phyloP scores from a whole-genome alignment of 1,284 basidiomycete species.

The Tilletia indica region DNA sequence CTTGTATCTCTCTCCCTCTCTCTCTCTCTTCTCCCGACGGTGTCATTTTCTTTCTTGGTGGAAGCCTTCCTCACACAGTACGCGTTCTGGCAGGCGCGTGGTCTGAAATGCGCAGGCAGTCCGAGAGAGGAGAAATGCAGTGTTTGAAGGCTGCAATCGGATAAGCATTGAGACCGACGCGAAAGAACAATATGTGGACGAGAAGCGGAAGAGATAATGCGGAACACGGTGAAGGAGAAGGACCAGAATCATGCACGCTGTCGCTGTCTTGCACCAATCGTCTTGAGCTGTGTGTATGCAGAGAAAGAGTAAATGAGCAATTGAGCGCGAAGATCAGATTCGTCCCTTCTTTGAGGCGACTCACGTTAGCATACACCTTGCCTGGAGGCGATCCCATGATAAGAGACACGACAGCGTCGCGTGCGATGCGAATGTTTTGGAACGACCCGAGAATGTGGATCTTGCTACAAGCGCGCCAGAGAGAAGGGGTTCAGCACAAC shows the following conservation, averaged over 20 bases:
- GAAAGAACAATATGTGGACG: too few relatives aligned
- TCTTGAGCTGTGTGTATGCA: slow-evolving; percentile 68
- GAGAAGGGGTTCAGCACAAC: slow-evolving; percentile 17
- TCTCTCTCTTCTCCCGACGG: background rate
- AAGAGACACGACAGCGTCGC: slow-evolving; percentile 90
- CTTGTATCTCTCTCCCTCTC: background rate
- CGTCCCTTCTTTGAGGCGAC: slow-evolving; percentile 6
- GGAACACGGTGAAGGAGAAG: background rate
- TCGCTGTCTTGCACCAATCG: slow-evolving; percentile 87
- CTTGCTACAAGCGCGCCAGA: slow-evolving; percentile 64
- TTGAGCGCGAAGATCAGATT: too few relatives aligned
- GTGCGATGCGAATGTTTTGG: slow-evolving; percentile 94
- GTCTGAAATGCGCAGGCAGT: too few relatives aligned
- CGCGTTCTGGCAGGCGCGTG: too few relatives aligned
- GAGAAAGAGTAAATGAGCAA: background rate
- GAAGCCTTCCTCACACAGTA: background rate
- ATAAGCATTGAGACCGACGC: too few relatives aligned
- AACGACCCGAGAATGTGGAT: slow-evolving; percentile 92
- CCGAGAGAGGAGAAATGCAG: too few relatives aligned
- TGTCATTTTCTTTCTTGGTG: background rate
- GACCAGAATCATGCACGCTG: slow-evolving; percentile 65
- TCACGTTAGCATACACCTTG: slow-evolving; percentile 74
- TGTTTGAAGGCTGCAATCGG: too few relatives aligned
- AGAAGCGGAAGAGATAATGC: too few relatives aligned
- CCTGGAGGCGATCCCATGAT: slow-evolving; percentile 94